Base-by-base conservation (phyloP, 1,284 basidiomycete genomes). In the Leccinum solheimii region DNA sequence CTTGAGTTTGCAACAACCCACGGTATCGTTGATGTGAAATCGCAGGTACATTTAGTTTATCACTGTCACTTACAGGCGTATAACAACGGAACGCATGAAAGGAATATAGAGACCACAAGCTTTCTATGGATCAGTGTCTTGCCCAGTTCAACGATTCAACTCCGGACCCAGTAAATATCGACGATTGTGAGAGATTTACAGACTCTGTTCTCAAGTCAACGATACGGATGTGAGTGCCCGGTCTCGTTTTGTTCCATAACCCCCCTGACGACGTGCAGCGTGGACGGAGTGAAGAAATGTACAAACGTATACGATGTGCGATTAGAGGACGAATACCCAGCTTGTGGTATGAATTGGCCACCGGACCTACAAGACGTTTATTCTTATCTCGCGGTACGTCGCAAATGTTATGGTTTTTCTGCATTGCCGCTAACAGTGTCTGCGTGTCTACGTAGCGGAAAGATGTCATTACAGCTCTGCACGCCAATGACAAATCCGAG, bases 261-360 rank as follows among this genome's bases (percentile, higher is more conserved):
- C 52, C 55, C 10, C n/a, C 62, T 61, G 30, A 62, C 23, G 19
- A 27, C 54, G 2, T 8, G 2, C 68, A 95, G 92, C 52, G 81
- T 90, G 23, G 82, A 95, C 58, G 91, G 89, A 5, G 77, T 83
- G 64, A 75, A 81, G 43, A 90, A 86, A 76, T 99, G 97, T 76
- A 81, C 96, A 69, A 99, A 99, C 75, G 87, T 98, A 52, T 99
- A 99, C 71, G 97, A 99, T 71, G 86, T 98, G 21, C 89, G 97
- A 36, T 78, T 94, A 30, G 86, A 90, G 59, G 97, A 99, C 73
- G 83, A 82, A 13, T 80, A 76, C 53, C 96, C 96, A n/a, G 89
- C 87, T 3, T 99, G 97, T 75, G 97, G 97, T 1, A 93, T 98
- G 94, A 97, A 97, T 76, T 99, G 97, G 97, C 97, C 97, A 4